Conservation (phyloP, 306 rosid genomes). For the Medicago ruthenica region DNA sequence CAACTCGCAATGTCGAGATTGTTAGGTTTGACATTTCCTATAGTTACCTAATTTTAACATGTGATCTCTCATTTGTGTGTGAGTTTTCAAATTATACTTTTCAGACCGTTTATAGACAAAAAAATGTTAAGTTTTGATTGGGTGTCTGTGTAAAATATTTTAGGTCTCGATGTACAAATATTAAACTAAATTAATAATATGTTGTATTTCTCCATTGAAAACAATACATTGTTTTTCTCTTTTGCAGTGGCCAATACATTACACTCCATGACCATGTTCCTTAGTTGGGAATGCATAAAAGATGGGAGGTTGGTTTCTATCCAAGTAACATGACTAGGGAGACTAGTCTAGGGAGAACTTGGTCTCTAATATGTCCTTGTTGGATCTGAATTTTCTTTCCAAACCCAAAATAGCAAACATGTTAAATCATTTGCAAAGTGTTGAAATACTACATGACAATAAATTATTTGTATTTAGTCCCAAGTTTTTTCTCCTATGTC, state of each 20-base stretch:
- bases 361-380: slow-evolving; percentile 40
- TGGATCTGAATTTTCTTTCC: slow-evolving; percentile 25
- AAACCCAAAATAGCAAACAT: slow-evolving; percentile 33
- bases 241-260: not conserved
- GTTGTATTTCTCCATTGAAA: no score
- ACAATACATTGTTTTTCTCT: not conserved
- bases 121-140: no score
- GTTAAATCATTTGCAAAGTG: slow-evolving; percentile 6
- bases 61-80: no score
- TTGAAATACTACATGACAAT: not conserved
- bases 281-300: slow-evolving; percentile 41
- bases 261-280: slow-evolving; percentile 39
- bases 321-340: slow-evolving; percentile 45
- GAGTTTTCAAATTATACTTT: no score
- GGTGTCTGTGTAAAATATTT: no score
- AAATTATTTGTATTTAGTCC: slow-evolving; percentile 29
- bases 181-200: no score
- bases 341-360: slow-evolving; percentile 18
- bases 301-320: slow-evolving; percentile 33
- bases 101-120: no score
- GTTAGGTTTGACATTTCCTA: no score
- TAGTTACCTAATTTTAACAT: no score
- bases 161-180: no score
- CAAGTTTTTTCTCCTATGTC: not conserved
- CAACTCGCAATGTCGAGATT: no score